Base-by-base conservation (phyloP, 257 asterid species). In the Plantago ovata region DNA sequence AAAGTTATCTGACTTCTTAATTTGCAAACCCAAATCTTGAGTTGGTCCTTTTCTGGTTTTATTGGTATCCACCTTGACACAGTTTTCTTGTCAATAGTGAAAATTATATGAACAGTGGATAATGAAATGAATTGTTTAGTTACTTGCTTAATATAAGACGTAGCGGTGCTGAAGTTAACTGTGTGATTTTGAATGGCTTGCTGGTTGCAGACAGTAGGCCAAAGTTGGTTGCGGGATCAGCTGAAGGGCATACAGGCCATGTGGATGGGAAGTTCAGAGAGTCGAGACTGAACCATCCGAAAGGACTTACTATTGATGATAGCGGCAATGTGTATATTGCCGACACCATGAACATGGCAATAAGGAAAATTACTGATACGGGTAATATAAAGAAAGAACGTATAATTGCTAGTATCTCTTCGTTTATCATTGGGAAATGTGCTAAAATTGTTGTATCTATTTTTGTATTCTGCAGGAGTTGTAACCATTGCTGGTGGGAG, bases 401-500 rank as follows among this genome's bases (percentile, higher is more conserved):
- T 1, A 57, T 23, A n/a, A 21, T 43, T 18, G 40, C 32, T 62
- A 42, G 59, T 50, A 28, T 53, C 18, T 3, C 24, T 44, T 11
- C 12, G 36, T 15, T 33, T 3, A 22, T 32, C 54, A 12, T 11
- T 50, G 5, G 18, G n/a, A 5, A 15, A 50, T 10, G 28, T 20
- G 4, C 53, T 18, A 42, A 36, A 28, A 53, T 21, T 11, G 38
- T 7, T 12, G 23, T 21, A 19, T 41, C 13, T 36, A n/a, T 6
- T 39, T 42, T 14, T 49, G 11, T 36, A 65, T 21, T 62, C 40
- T 65, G 60, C 80, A 92, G 98, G 95, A 58, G 84, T 88, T 7
- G 98, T 92, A 50, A 92, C 96, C 0, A 75, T 92, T 58, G 96
- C 98, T 0, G 98, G 98, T 61, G 98, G 98, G 7, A 89, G 78